Percentiles rank a stretch among this genome's conserved stretches.
Conservation (phyloP, 805 yeast genomes). For the Torulaspora quercuum region DNA sequence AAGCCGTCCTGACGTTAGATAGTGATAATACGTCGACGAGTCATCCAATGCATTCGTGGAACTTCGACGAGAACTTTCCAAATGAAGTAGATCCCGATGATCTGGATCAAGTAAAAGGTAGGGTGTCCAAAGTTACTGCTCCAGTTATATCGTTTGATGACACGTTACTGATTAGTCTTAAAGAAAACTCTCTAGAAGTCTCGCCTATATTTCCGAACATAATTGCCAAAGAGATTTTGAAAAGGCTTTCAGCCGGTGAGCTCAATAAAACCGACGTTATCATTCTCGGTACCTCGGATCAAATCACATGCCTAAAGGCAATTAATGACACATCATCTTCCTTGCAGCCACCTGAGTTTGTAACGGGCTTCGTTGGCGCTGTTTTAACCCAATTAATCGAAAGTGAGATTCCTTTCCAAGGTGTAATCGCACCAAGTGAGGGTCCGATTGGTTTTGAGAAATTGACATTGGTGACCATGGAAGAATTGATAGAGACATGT, state of each 20-base stretch:
- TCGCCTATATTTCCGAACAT: slow-evolving; percentile 38
- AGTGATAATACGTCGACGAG: background rate
- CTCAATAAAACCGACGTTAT: slow-evolving; percentile 37
- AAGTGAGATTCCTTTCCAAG: slow-evolving; percentile 17
- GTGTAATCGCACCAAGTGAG: slow-evolving; percentile 46
- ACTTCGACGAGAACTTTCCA: slow-evolving; percentile 30
- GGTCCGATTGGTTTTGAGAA: slow-evolving; percentile 62
- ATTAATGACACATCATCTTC: slow-evolving; percentile 27
- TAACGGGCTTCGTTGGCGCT: slow-evolving; percentile 57
- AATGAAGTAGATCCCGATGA: slow-evolving; percentile 24
- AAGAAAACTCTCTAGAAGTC: slow-evolving; percentile 31
- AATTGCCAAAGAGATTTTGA: slow-evolving; percentile 28
- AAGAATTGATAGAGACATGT: slow-evolving; percentile 27
- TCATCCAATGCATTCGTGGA: slow-evolving; percentile 18
- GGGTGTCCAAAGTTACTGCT: slow-evolving; percentile 15
- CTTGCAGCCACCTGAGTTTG: slow-evolving; percentile 57
- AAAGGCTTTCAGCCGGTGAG: slow-evolving; percentile 17
- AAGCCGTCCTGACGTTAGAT: slow-evolving; percentile 12
- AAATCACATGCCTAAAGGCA: slow-evolving; percentile 24
- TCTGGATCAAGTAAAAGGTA: slow-evolving; percentile 6
- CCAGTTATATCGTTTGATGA: slow-evolving; percentile 24
- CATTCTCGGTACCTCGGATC: slow-evolving; percentile 32
- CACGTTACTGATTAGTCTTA: slow-evolving; percentile 24
- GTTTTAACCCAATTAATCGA: slow-evolving; percentile 30
- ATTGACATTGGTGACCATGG: slow-evolving; percentile 35